A percentile compares a stretch with the other conserved stretches of the same genome.
Conservation (phyloP, 2,329 filamentous ascomycete species). For the Chaetomium sp. region DNA sequence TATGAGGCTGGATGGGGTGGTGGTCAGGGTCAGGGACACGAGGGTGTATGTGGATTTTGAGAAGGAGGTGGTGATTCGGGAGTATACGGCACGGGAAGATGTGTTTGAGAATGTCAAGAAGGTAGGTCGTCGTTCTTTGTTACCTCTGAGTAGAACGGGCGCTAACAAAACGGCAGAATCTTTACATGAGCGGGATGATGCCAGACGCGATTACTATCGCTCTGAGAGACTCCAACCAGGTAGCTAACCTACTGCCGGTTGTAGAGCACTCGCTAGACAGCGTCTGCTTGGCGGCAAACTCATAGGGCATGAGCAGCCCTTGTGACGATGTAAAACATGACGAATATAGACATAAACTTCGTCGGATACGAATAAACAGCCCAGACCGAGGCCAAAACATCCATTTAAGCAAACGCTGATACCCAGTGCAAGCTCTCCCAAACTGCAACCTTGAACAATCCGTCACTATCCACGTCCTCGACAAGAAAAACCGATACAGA, state of each 20-base stretch:
- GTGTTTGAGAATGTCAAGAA: constrained; percentile 74
- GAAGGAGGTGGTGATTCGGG: constrained; percentile 75
- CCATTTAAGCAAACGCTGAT: constrained; percentile 23
- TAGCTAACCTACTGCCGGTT: constrained; percentile 69
- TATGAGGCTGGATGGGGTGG: constrained; percentile 87
- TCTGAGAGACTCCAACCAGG: constrained; percentile 76
- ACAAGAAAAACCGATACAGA: not conserved
- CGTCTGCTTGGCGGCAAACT: constrained; percentile 31
- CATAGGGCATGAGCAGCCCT: not conserved
- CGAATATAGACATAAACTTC: not conserved
- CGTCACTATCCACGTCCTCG: not conserved
- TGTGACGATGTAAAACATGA: not conserved
- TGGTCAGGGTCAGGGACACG: constrained; percentile 86
- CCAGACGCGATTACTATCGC: constrained; percentile 76
- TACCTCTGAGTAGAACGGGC: not conserved
- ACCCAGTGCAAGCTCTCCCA: constrained; percentile 21
- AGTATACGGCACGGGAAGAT: constrained; percentile 88
- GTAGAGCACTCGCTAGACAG: constrained; percentile 68
- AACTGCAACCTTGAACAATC: constrained; percentile 26
- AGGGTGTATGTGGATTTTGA: constrained; percentile 89
- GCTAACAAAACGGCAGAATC: constrained; percentile 43
- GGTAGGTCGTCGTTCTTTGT: constrained; percentile 50
- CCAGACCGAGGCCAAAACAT: not conserved
- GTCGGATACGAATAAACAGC: not conserved
- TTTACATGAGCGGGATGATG: constrained; percentile 52